Conservation (phyloP, 2,329 filamentous ascomycete genomes). For the Endoconidiophora polonica region DNA sequence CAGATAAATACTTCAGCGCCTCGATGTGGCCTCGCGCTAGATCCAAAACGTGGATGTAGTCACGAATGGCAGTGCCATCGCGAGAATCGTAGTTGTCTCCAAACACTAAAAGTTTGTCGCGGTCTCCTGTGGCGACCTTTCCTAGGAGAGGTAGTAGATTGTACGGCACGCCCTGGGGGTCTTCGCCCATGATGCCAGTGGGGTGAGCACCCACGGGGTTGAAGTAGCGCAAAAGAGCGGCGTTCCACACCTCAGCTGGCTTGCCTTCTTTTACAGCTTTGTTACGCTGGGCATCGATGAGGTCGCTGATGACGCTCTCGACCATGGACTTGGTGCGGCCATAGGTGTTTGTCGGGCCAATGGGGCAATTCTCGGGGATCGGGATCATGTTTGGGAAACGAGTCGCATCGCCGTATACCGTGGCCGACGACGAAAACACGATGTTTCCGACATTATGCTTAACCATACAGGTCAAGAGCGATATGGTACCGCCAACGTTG, state of each 20-base stretch:
- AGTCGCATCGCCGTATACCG: constrained; percentile 95
- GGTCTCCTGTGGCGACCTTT: constrained; percentile 87
- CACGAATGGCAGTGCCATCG: constrained; percentile 85
- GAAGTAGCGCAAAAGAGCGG: constrained; percentile 86
- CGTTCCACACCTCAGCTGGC: constrained; percentile 73
- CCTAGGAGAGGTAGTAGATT: constrained; percentile 89
- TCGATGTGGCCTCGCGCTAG: constrained; percentile 72
- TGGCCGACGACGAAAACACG: constrained; percentile 95
- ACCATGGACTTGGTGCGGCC: constrained; percentile 91
- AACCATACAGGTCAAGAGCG: constrained; percentile 72
- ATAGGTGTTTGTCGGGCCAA: constrained; percentile 93
- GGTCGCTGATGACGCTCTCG: constrained; percentile 81
- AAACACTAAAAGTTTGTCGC: constrained; percentile 87
- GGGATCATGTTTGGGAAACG: constrained; percentile 96
- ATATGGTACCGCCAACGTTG: constrained; percentile 86
- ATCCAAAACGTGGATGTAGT: constrained; percentile 95
- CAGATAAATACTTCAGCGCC: constrained; percentile 77
- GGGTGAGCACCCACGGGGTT: constrained; percentile 94
- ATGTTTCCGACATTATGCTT: constrained; percentile 88
- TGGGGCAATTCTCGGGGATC: constrained; percentile 91
- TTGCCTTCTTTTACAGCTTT: constrained; percentile 68
- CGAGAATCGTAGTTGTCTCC: constrained; percentile 84
- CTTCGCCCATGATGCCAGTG: constrained; percentile 93
- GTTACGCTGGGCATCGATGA: constrained; percentile 71
- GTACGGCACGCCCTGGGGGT: constrained; percentile 87